Conservation (phyloP, 768 basidiomycete species). For the Mycena sanguinolenta region DNA sequence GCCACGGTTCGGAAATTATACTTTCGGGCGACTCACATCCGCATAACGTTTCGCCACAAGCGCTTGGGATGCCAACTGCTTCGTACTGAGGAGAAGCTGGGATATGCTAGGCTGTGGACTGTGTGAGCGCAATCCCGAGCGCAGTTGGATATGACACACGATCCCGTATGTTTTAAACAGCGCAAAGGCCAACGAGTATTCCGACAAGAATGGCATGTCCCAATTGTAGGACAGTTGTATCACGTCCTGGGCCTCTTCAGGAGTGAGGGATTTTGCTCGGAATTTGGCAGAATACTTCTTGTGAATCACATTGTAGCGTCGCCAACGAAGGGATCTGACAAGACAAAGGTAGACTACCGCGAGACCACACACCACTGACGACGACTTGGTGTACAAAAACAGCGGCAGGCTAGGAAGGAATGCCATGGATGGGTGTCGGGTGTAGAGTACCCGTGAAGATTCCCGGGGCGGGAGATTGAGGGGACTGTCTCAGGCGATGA, state of each 20-base stretch:
- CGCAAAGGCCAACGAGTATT: conserved; percentile 60
- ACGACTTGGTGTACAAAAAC: conserved; percentile 7
- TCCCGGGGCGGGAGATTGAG: no score
- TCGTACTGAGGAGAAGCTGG: conserved; percentile 55
- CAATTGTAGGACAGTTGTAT: conserved; percentile 49
- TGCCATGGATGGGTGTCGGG: neutral
- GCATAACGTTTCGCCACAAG: conserved; percentile 59
- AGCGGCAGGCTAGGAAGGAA: neutral
- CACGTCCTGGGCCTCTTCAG: conserved; percentile 62
- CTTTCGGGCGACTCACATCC: conserved; percentile 54
- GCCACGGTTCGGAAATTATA: neutral
- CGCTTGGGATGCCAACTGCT: conserved; percentile 51
- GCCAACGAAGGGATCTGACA: conserved; percentile 57
- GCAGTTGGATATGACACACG: conserved; percentile 46
- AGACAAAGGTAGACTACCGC: conserved; percentile 39
- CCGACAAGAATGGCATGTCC: conserved; percentile 61
- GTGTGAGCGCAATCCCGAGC: neutral
- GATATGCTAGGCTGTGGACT: conserved; percentile 60
- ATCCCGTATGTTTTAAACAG: conserved; percentile 68
- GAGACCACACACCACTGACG: conserved; percentile 10
- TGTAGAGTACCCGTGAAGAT: no score
- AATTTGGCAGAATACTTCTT: conserved; percentile 53
- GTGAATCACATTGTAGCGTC: conserved; percentile 58
- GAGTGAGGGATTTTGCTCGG: conserved; percentile 50
- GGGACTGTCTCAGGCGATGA: no score